Evolutionary conservation across 768 basidiomycete species (phyloP), one percentile per base, ranked within the genome.

Genomic region (Suillus spraguei): DNA sequence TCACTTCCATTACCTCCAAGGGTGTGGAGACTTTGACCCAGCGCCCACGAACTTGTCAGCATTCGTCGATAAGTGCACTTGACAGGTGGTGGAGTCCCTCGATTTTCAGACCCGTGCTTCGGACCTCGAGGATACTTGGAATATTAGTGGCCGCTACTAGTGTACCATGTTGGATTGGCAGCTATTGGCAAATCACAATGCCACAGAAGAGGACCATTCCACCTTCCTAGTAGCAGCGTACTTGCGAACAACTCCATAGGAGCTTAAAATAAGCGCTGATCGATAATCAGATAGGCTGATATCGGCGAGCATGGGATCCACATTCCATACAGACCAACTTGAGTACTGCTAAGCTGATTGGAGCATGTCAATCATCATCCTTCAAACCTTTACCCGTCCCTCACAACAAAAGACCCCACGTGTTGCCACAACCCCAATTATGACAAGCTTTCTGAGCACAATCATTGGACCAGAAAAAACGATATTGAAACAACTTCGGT

Each of bases 71-170:
- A 52, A 52, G 28, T 33, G 32, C 32, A 52, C 33, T 53, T 35
- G 52, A n/a, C 52, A 33, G 14, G 52, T 53, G 52, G 17, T 9
- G 20, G 33, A 35, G 20, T 14, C 52, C n/a, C 33, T 13, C 33
- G 3, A 35, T n/a, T 33, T 33, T 53, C 32, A 22, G 6, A 22
- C 35, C 13, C 54, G 13, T 38, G 54, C 4, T 55, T 36, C 54
- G 14, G n/a, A 36, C 54, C 54, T 55, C 54, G 35, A 55, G 35
- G 33, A 54, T 54, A 54, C 33, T 54, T 54, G 53, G n/a, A 4
- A 28, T 28, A 36, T 22, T 14, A 7, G 7, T 16, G 11, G 52
- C 10, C 5, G 32, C 52, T 32, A 20, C 52, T n/a, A n/a, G 20
- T 33, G 8, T 9, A 28, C 24, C 28, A 32, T 32, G 20, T 53